Conservation (phyloP, 768 basidiomycete species). For the Lepiota brunneoincarnata region DNA sequence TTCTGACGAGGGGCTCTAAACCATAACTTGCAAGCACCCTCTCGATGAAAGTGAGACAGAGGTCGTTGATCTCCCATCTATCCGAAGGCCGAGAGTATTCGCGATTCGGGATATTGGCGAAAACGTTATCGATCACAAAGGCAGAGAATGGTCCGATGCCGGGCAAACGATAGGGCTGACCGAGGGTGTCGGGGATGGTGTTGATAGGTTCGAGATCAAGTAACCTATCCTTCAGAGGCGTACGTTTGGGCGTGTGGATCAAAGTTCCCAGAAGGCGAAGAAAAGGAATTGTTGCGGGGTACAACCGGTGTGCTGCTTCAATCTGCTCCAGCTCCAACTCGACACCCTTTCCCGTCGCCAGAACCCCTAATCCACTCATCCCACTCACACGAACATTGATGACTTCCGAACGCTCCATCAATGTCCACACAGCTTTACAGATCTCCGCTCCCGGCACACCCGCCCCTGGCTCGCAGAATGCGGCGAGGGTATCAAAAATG, state of each 20-base stretch:
- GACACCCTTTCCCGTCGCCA: constrained; percentile 70
- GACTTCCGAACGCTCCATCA: constrained; percentile 83
- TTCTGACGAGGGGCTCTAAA: constrained; percentile 65
- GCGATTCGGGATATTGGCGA: constrained; percentile 69
- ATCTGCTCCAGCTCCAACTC: constrained; percentile 87
- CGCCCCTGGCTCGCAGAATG: constrained; percentile 82
- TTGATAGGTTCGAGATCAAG: constrained; percentile 59
- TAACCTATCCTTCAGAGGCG: constrained; percentile 58
- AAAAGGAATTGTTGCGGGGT: constrained; percentile 90
- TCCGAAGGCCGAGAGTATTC: constrained; percentile 77
- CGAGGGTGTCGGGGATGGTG: constrained; percentile 78
- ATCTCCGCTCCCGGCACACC: constrained; percentile 73
- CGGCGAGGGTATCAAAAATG: constrained; percentile 74
- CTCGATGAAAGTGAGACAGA: constrained; percentile 83
- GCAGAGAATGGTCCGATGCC: constrained; percentile 79
- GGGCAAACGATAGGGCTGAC: constrained; percentile 75
- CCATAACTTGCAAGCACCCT: constrained; percentile 80
- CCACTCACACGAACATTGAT: constrained; percentile 63
- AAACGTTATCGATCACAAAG: constrained; percentile 91
- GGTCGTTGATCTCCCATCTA: constrained; percentile 84
- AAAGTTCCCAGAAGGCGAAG: constrained; percentile 78
- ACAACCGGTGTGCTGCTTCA: constrained; percentile 73
- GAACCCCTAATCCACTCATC: constrained; percentile 36
- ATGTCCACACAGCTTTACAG: constrained; percentile 77
- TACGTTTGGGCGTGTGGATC: constrained; percentile 77